Evolutionary conservation across 176 grass and related monocot species (phyloP).

Genomic region (Cenchrus americanus): DNA sequence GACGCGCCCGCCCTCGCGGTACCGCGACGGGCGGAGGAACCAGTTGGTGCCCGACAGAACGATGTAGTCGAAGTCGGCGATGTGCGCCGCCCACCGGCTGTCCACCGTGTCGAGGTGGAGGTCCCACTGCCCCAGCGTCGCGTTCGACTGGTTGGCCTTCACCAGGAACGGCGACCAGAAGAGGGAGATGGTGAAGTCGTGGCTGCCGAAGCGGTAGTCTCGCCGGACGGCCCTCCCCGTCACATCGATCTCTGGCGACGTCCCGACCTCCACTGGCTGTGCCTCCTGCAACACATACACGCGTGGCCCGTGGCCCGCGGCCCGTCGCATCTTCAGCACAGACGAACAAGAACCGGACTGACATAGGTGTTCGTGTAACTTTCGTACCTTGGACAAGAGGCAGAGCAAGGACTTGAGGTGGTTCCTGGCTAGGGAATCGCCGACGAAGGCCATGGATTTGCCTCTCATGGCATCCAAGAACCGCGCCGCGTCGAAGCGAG

Average conservation of each 20-base stretch:
- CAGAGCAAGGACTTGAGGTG: conserved; percentile 77
- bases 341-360: background rate
- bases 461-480: conserved; percentile 60
- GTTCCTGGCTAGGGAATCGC: conserved; percentile 84
- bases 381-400: conserved; percentile 52
- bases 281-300: conserved; percentile 14
- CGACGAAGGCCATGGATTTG: conserved; percentile 75
- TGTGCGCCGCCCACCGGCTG: conserved; percentile 45
- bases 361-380: background rate
- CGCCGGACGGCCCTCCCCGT: conserved; percentile 47
- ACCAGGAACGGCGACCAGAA: conserved; percentile 78
- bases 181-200: conserved; percentile 57
- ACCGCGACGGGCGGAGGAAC: conserved; percentile 61
- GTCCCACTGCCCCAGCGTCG: conserved; percentile 57
- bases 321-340: background rate
- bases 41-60: conserved; percentile 61
- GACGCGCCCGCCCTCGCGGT: conserved; percentile 37
- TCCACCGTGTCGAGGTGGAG: conserved; percentile 64
- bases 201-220: conserved; percentile 44
- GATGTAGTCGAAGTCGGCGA: conserved; percentile 53
- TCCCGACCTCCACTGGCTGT: conserved; percentile 32
- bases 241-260: conserved; percentile 46
- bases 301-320: background rate
- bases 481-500: conserved; percentile 52
- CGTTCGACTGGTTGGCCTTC: conserved; percentile 52